Evolutionary conservation across 2,329 filamentous ascomycete species (phyloP), one percentile per base, ranked within the genome.

Genomic region (Colletotrichum musae): DNA sequence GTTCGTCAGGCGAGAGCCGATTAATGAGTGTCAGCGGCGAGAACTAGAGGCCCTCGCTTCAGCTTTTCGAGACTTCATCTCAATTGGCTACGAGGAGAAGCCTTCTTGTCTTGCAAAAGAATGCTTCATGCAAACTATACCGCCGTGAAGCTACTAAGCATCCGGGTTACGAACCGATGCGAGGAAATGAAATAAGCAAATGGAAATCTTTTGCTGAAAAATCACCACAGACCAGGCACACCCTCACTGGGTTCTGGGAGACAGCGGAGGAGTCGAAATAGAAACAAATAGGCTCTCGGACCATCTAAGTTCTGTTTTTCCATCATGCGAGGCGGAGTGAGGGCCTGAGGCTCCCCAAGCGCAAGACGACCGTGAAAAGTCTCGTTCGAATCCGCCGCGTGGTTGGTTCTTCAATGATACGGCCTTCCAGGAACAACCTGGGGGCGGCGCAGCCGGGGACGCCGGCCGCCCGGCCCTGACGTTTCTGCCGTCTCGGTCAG

Each of bases 401-500:
- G 36, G 24, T 39, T 32, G 24, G 60, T 36, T 58, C 52, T 53
- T 45, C 24, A 18, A 57, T n/a, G 6, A 32, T 45, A 15, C 2
- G n/a, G 3, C 15, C 18, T 24, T 12, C 61, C 54, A 26, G 66
- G 66, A 36, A 36, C 36, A 59, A 58, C 66, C 62, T 58, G 28
- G 50, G 12, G 15, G 6, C 9, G 15, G 6, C n/a, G 9, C 26
- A 53, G 32, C 66, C 66, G 61, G 54, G 41, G 48, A 69, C 43
- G 61, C 66, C 66, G 66, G 54, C 24, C 61, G 54, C 43, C 54
- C 54, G 32, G 61, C 28, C 61, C 58, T 59, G 24, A 69, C 43
- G 50, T 66, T 56, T 47, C 21, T 51, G 50, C 53, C 50, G 32
- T 54, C n/a, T 26, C 57, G 54, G 50, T 36, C 32, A n/a, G 56